Percentiles rank a stretch among this genome's conserved stretches.
Conservation (phyloP, 2,329 filamentous ascomycete genomes). For the Alternaria consortialis region DNA sequence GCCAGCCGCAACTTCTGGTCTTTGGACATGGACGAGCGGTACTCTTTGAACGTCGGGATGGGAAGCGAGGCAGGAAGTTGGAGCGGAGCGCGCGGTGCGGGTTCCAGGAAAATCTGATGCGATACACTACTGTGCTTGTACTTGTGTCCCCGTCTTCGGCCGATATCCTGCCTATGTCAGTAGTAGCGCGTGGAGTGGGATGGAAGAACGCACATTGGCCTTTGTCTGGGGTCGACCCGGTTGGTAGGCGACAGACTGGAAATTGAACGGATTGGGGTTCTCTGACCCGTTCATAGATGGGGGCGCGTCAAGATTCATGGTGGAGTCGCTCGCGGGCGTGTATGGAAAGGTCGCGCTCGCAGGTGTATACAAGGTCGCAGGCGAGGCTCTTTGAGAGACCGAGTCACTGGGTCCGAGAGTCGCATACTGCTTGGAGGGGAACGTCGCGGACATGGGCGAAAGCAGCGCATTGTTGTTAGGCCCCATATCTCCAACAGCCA, state of each 20-base stretch:
- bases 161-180: conserved; percentile 72
- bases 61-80: conserved; percentile 91
- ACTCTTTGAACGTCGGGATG: conserved; percentile 87
- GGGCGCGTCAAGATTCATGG: conserved; percentile 40
- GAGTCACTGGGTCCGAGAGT: conserved; percentile 47
- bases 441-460: conserved; percentile 52
- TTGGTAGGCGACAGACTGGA: conserved; percentile 71
- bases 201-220: conserved; percentile 61
- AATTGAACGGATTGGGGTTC: conserved; percentile 84
- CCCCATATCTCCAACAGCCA: conserved; percentile 36
- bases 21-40: conserved; percentile 86
- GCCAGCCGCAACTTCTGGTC: conserved; percentile 84
- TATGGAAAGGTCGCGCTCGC: conserved; percentile 47
- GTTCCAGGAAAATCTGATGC: conserved; percentile 96
- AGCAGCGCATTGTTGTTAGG: conserved; percentile 46
- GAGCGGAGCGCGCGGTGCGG: conserved; percentile 82
- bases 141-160: conserved; percentile 91
- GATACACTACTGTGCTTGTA: conserved; percentile 98
- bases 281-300: conserved; percentile 43
- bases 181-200: not conserved
- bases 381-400: conserved; percentile 45
- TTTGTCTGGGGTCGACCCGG: conserved; percentile 71
- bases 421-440: conserved; percentile 48
- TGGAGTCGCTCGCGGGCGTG: conserved; percentile 39
- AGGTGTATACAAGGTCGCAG: conserved; percentile 44